A percentile compares a stretch with the other conserved stretches of the same genome.
Evolutionary conservation across 2,329 filamentous ascomycete genomes (phyloP).

Genomic region (Phaeomoniella chlamydospora): DNA sequence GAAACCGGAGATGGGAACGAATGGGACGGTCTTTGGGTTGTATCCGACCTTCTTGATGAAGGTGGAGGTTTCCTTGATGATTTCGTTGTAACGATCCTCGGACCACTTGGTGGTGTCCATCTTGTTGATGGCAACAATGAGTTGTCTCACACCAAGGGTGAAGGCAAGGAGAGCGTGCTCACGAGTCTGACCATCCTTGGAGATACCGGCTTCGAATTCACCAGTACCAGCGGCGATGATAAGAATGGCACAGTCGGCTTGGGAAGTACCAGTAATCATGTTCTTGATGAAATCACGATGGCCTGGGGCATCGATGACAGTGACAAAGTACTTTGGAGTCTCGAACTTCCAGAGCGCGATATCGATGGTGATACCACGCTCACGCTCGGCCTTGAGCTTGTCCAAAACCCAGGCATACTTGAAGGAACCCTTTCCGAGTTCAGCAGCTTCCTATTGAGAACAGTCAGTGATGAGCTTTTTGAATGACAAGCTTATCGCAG

Average conservation of each 20-base stretch:
- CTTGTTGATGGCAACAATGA: conserved; percentile 99
- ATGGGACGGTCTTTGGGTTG: conserved; percentile 97
- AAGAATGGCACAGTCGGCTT: conserved; percentile 99
- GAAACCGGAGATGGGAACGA: conserved; percentile 99
- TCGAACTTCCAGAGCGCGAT: conserved; percentile 99
- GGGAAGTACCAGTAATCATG: conserved; percentile 99
- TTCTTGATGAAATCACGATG: conserved; percentile 99
- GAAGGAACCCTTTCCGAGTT: conserved; percentile 99
- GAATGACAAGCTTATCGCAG: conserved; percentile 3
- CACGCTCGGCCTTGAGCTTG: conserved; percentile 99
- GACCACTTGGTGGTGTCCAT: conserved; percentile 99
- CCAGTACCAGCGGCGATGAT: conserved; percentile 99
- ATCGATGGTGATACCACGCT: conserved; percentile 99
- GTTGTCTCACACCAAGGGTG: conserved; percentile 99
- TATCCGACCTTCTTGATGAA: conserved; percentile 99
- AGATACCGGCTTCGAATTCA: conserved; percentile 99
- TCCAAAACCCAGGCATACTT: conserved; percentile 99
- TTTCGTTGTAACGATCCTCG: conserved; percentile 91
- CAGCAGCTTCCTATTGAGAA: conserved; percentile 71
- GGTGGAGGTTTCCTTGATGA: conserved; percentile 99
- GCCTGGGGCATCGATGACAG: conserved; percentile 96
- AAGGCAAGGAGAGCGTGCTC: conserved; percentile 99
- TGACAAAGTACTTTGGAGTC: conserved; percentile 95
- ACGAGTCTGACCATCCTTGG: conserved; percentile 99
- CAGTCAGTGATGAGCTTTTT: conserved; percentile 7